Evolutionary conservation across 805 yeast genomes (phyloP).

Genomic region (Wickerhamomyces ciferrii): DNA sequence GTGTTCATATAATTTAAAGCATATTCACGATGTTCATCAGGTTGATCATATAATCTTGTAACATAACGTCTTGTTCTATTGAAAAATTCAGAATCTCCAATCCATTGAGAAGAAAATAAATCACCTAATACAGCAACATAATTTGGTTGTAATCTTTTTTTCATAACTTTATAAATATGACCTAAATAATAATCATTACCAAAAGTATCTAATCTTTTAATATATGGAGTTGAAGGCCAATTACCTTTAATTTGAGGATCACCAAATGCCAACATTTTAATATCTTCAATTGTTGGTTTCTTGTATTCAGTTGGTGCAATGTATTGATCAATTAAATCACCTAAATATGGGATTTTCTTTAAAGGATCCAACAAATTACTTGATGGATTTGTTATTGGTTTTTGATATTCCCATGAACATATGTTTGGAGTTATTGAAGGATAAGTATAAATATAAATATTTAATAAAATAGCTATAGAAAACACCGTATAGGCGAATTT

Average conservation of each 20-base stretch:
- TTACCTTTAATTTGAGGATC: conserved; percentile 97
- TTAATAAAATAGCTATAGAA: conserved; percentile 38
- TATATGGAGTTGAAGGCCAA: conserved; percentile 63
- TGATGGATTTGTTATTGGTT: conserved; percentile 10
- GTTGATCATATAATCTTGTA: conserved; percentile 62
- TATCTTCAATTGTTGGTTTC: conserved; percentile 29
- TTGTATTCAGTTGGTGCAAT: conserved; percentile 17
- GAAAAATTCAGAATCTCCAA: conserved; percentile 78
- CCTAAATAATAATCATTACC: conserved; percentile 91
- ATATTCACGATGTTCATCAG: conserved; percentile 41
- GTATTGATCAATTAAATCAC: conserved; percentile 21
- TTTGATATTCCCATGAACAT: conserved; percentile 54
- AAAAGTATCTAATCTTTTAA: conserved; percentile 73
- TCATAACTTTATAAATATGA: conserved; percentile 71
- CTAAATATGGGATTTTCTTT: conserved; percentile 15
- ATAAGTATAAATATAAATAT: conserved; percentile 68
- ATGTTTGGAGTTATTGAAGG: conserved; percentile 52
- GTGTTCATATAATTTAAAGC: conserved; percentile 41
- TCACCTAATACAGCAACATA: conserved; percentile 93
- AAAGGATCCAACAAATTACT: conserved; percentile 5
- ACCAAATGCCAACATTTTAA: conserved; percentile 79
- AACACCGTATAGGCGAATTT: conserved; percentile 20
- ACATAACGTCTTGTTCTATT: conserved; percentile 73
- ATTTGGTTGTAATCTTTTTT: conserved; percentile 58
- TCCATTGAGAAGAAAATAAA: conserved; percentile 92